Percentiles rank a stretch among this genome's conserved stretches.
These are phyloP conservation scores for Ophiostoma perfectum DNA, from an alignment of 2,329 filamentous ascomycete species.

Conservation along the genomic window DNA sequence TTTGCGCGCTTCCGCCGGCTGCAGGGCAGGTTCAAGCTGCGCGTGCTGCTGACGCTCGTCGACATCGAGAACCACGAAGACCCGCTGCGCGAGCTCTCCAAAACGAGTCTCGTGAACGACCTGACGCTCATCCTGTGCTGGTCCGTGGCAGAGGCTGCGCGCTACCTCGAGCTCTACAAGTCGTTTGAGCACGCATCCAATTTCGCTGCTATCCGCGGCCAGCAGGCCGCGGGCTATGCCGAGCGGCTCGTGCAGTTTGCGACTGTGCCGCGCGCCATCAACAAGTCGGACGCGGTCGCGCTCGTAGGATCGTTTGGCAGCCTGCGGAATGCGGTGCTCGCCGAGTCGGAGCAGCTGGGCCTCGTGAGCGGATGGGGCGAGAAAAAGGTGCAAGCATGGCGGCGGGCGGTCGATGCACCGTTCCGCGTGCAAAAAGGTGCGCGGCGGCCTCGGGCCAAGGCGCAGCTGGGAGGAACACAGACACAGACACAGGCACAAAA, in stretches of 20 bases:
- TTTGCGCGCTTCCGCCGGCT: slow-evolving; percentile 85
- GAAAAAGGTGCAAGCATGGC: slow-evolving; percentile 88
- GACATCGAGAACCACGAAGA: slow-evolving; percentile 95
- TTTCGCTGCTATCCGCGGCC: slow-evolving; percentile 75
- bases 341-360: slow-evolving; percentile 75
- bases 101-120: slow-evolving; percentile 88
- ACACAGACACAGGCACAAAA: slow-evolving; percentile 22
- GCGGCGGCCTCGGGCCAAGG: slow-evolving; percentile 35
- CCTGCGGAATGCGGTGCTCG: slow-evolving; percentile 79
- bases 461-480: slow-evolving; percentile 21
- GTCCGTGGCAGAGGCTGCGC: slow-evolving; percentile 86
- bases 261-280: slow-evolving; percentile 81
- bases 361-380: slow-evolving; percentile 90
- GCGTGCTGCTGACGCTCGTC: slow-evolving; percentile 83
- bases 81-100: slow-evolving; percentile 79
- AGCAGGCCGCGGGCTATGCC: slow-evolving; percentile 75
- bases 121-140: slow-evolving; percentile 89
- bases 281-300: slow-evolving; percentile 89
- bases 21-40: slow-evolving; percentile 78
- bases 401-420: slow-evolving; percentile 71
- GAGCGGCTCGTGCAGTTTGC: slow-evolving; percentile 89
- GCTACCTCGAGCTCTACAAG: slow-evolving; percentile 94
- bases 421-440: slow-evolving; percentile 70
- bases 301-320: slow-evolving; percentile 90
- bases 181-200: slow-evolving; percentile 73